Evolutionary conservation across 2,329 filamentous ascomycete species (phyloP).

Genomic region (Pseudogymnoascus pannorum): DNA sequence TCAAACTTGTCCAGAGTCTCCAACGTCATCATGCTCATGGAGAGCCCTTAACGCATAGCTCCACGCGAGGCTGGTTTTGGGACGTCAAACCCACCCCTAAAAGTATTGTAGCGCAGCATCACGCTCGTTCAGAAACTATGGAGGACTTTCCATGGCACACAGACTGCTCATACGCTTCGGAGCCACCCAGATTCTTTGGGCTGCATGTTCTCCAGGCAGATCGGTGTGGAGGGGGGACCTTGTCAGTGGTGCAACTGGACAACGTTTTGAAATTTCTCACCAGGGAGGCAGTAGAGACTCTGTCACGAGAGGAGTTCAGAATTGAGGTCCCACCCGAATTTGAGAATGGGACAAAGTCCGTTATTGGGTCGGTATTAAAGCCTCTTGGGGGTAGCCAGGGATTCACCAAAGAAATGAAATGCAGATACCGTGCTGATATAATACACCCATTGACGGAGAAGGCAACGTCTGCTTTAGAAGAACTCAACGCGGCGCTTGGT

Average conservation of each 20-base stretch:
- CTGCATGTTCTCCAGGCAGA: slow-evolving; percentile 25
- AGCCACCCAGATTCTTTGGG: slow-evolving; percentile 25
- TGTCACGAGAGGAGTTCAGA: slow-evolving; percentile 19
- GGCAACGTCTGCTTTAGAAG: slow-evolving; percentile 25
- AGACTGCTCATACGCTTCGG: slow-evolving; percentile 24
- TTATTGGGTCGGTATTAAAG: slow-evolving; percentile 23
- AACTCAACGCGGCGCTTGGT: slow-evolving; percentile 24
- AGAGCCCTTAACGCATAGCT: slow-evolving; percentile 21
- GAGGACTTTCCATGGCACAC: slow-evolving; percentile 29
- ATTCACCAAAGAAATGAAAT: slow-evolving; percentile 16
- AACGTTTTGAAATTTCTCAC: slow-evolving; percentile 17
- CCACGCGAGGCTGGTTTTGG: slow-evolving; percentile 24
- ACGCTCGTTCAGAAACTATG: slow-evolving; percentile 23
- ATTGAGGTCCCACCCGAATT: slow-evolving; percentile 29
- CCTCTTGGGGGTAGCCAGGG: slow-evolving; percentile 4
- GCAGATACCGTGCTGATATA: slow-evolving; percentile 28
- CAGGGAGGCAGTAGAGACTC: slow-evolving; percentile 11
- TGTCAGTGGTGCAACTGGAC: slow-evolving; percentile 19
- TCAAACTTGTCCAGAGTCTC: slow-evolving; percentile 17
- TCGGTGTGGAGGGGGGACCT: slow-evolving; percentile 20
- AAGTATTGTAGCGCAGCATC: slow-evolving; percentile 11
- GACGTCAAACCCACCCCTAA: slow-evolving; percentile 23
- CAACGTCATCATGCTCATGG: slow-evolving; percentile 17
- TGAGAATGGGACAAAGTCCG: slow-evolving; percentile 21
- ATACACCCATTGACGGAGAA: slow-evolving; percentile 21